Evolutionary conservation across 2,329 filamentous ascomycete species (phyloP), one percentile per base, ranked within the genome.

Genomic region (Elsinoe perseae): DNA sequence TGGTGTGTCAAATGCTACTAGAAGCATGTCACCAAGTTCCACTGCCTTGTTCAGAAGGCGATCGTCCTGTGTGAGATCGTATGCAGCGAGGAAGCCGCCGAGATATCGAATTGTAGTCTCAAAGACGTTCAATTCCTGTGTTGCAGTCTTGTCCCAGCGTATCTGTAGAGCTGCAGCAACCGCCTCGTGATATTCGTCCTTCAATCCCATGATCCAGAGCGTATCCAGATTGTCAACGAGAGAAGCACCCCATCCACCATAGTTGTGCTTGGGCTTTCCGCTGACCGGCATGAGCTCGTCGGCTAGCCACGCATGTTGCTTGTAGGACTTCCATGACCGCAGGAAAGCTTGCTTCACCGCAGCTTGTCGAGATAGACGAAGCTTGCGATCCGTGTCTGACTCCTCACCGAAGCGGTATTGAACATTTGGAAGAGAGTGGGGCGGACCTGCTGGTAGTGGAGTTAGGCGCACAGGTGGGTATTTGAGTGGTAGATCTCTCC

Each of bases 81-180:
- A 71, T 2, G 66, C 68, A 5, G 68, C 56, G 2, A 72, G 59
- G 38, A 72, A 64, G 8, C 69, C 69, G 1, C 69, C 69, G 21
- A 72, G 59, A 60, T 72, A 68, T n/a, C 69, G 61, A 67, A 77
- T 77, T 18, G 72, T 77, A 0, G 75, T 77, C 60, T 78, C 75
- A 57, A 77, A 77, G 4, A 77, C 70, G 57, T 77, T 77, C 61
- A 77, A 60, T 16, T 63, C 66, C 18, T 72, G 69, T 20, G 69
- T 59, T 1, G 64, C 66, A 3, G 71, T 64, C 10, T 66, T 65
- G 2, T 70, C 68, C 48, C 77, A 74, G 58, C 77, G 69, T 50
- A 78, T 73, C 21, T 62, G 63, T 40, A 72, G 66, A 0, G 73
- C 65, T 9, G 73, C 72, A n/a, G 67, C 62, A 14, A 76, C 72